phyloP scores from a whole-genome alignment of 176 grass and related monocot species.

The Lolium perenne region DNA sequence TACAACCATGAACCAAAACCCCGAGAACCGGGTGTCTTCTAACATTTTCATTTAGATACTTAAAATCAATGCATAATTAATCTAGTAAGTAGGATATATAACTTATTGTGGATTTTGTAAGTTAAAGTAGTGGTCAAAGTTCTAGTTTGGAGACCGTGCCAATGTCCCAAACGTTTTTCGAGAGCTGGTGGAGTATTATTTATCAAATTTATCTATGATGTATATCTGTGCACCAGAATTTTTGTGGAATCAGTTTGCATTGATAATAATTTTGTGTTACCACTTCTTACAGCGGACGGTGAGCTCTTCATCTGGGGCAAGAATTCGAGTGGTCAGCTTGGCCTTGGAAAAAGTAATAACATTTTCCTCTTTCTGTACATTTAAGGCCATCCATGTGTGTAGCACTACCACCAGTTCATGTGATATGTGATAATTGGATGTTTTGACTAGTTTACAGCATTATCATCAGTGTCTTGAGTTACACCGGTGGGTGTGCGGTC shows the following conservation, averaged over 20 bases:
- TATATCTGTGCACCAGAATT: constrained; percentile 15
- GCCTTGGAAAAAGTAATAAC: constrained; percentile 88
- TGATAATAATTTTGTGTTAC: constrained; percentile 29
- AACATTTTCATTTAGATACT: background rate
- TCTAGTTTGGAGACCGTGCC: background rate
- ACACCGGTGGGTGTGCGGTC: background rate
- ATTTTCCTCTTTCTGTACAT: constrained; percentile 27
- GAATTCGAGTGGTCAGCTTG: constrained; percentile 96
- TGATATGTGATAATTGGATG: constrained; percentile 14
- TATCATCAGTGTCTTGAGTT: constrained; percentile 17
- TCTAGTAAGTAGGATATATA: background rate
- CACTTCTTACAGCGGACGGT: constrained; percentile 60
- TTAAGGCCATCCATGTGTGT: constrained; percentile 28
- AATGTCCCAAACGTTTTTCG: background rate
- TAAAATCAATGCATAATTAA: background rate
- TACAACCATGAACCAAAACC: too few species aligned
- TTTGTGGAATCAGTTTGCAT: background rate
- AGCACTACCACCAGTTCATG: constrained; percentile 11
- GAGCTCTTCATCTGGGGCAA: constrained; percentile 88
- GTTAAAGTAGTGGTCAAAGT: background rate
- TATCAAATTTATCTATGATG: background rate
- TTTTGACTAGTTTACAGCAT: background rate
- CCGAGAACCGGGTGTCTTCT: background rate
- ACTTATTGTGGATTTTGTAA: background rate
- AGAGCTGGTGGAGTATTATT: constrained; percentile 15